Evolutionary conservation across 768 basidiomycete species (phyloP), one percentile per base, ranked within the genome.

Genomic region (Tulasnella sp.): DNA sequence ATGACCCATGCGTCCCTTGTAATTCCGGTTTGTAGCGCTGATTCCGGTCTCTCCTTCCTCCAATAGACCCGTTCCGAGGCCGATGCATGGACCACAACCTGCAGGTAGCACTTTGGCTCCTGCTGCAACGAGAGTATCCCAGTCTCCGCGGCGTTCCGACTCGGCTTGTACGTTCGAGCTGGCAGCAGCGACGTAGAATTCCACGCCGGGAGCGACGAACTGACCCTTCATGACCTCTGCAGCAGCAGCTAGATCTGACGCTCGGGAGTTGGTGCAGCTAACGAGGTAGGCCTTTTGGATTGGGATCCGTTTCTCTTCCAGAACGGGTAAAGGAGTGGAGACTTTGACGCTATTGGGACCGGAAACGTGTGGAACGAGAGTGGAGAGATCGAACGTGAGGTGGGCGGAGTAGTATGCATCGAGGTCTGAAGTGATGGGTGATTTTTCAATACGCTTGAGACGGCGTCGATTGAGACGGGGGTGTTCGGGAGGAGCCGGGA

Each of bases 221-320:
- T 89, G 88, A 17, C 93, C 93, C 75, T 88, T 87, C 81, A 99
- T 86, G 37, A 98, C 96, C n/a, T 88, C 88, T 0, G 97, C 97
- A 0, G 97, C 97, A 0, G 93, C 92, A 7, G 93, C 90, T 76
- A 99, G 91, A 79, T 99, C 97, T 0, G 96, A 97, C 2, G 92
- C 93, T 52, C 97, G 92, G 0, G 97, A 95, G 84, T 99, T 99
- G 76, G 97, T 99, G 83, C 97, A 99, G 79, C 93, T 95, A 77
- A 99, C 94, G 76, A 99, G 93, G 84, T 99, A 99, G 0, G 97
- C 97, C 83, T 99, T 99, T 80, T 99, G 88, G 81, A 99, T 97
- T 36, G 88, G 84, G 80, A 99, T 92, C 40, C 86, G 88, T 34
- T 86, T 84, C 39, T 88, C 85, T 80, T 92, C 91, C 15, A 99